Evolutionary conservation across 1,284 basidiomycete genomes (phyloP), one percentile per base, ranked within the genome.

Genomic region (Papiliotrema laurentii): DNA sequence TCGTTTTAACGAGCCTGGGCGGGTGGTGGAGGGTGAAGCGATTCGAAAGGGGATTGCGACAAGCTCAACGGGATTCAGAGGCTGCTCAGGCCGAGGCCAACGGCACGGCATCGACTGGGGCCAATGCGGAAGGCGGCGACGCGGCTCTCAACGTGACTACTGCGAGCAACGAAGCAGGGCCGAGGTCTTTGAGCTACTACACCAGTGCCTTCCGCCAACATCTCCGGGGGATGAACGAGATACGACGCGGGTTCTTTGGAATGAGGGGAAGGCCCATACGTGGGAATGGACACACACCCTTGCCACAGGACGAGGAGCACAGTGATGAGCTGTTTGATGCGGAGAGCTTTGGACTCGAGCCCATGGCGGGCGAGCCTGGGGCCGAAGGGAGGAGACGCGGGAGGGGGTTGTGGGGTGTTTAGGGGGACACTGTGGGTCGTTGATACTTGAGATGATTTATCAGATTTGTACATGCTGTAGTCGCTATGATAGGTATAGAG

Each of bases 1-100:
- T 93, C 34, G 77, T 94, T 16, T 76, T 91, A 19, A 85, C 87
- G 1, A 86, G 84, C 36, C 55, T 87, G 44, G 80, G 90, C 39
- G 83, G 86, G 19, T 93, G 83, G 75, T 89, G 85, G 81, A 82
- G 89, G 56, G 81, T 90, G 34, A 90, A 90, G 69, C 81, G 85
- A n/a, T 75, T 73, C 47, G 74, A 72, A 53, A 25, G 48, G 33
- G 66, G 63, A 21, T 55, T 72, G 35, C 41, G 53, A 27, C 39
- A 43, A 14, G 69, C 68, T 10, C 66, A 69, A 51, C 48, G 63
- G 43, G 66, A 72, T 43, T 59, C 56, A 10, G 68, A 69, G 45
- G 52, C 42, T 0, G 69, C 69, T 16, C 67, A 69, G 53, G 64
- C 62, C 4, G 60, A 58, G 5, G 65, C 68, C 2, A 52, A 50